Conservation (phyloP, 176 grass and related monocot species). For the Leersia perrieri region DNA sequence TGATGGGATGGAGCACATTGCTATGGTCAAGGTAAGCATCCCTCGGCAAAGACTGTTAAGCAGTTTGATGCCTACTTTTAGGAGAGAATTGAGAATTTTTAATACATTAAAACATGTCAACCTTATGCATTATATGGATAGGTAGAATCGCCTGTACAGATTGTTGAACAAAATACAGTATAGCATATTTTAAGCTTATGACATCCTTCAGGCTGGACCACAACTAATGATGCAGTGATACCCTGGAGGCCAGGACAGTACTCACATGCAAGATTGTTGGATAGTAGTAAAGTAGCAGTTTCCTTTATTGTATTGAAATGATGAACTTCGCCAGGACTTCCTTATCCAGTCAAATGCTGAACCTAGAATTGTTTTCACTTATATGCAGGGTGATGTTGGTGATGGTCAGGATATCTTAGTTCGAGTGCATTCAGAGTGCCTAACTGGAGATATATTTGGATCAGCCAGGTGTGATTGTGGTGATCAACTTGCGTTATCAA, state of each 20-base stretch:
- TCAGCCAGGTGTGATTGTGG: conserved; percentile 84
- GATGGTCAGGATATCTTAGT: conserved; percentile 91
- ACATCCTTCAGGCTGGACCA: conserved; percentile 1
- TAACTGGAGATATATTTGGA: conserved; percentile 96
- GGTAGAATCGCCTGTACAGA: conserved; percentile 1
- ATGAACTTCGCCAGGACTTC: neutral
- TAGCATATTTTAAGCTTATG: neutral
- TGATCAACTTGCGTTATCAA: conserved; percentile 67
- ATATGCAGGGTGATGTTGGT: conserved; percentile 88
- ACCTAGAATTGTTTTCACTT: neutral
- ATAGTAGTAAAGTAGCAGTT: neutral
- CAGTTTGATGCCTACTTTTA: neutral
- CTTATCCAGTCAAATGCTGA: neutral
- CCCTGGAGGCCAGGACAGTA: neutral
- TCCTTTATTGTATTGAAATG: neutral
- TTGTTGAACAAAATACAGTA: conserved; percentile 10
- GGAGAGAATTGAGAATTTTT: neutral
- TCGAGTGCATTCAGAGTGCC: conserved; percentile 83
- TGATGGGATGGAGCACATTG: conserved; percentile 99
- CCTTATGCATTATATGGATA: neutral
- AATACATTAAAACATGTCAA: neutral
- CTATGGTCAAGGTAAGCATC: conserved; percentile 84
- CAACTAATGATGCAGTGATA: neutral
- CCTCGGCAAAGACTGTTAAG: conserved; percentile 1
- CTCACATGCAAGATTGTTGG: neutral